Base-by-base conservation (phyloP, 78 protist genomes). In the Neovahlkampfia damariscottae region DNA sequence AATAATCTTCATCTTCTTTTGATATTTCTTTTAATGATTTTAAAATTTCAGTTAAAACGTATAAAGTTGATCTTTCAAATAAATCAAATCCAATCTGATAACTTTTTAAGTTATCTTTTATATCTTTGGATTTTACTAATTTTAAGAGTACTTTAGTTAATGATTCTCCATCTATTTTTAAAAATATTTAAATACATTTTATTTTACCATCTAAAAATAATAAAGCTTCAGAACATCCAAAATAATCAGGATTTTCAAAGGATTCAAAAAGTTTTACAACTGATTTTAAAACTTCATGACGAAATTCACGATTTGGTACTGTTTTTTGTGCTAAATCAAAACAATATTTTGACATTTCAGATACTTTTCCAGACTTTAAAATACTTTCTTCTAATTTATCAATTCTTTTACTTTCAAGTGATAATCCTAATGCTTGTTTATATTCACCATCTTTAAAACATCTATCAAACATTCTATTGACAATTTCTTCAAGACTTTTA, bases 331-430 rank as follows among this genome's bases (percentile, higher is more conserved):
- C 74, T 40, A n/a, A 2, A 4, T 40, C 41, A 19, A 70, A 2
- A 28, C 5, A 6, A 8, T 1, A 41, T 10, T 40, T 7, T 35
- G 71, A 74, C 27, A 80, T 29, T 5, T 71, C 83, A 2, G 67
- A 72, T 8, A 28, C 67, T 29, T 40, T 62, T 36, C 40, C 50
- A 19, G 69, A 62, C 70, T 77, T 8, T 40, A 75, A 30, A 70
- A 95, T 74, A 28, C 85, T 74, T 50, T 71, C 72, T 69, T 93
- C 92, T 34, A 97, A 36, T 1, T 83, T 66, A 82, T 97, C 99
- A 1, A 93, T 66, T 38, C 99, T 85, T 9, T 81, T 82, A 3
- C 93, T 27, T 76, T 94, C 98, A 32, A 97, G 59, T 1, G 98
- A 97, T 31, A 96, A 68, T 30, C 99, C 97, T 27, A 94, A 36